Base-by-base conservation (phyloP, 148 eudicot genomes). In the Salicornia ramosissima region DNA sequence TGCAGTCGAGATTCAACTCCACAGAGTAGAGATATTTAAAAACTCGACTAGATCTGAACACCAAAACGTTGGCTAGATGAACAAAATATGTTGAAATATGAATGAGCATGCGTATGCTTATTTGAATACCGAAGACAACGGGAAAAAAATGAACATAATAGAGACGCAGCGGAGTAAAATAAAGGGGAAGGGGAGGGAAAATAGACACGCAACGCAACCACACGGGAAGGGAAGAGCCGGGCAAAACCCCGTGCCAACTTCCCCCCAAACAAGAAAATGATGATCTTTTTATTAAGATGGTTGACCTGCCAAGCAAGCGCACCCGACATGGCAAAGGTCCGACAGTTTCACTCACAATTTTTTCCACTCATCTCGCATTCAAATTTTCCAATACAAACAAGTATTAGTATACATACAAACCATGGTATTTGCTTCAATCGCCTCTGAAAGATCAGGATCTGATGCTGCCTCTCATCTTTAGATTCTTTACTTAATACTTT, bases 251-350 rank as follows among this genome's bases (percentile, higher is more conserved):
- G 73, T 72, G 14, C 76, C 80, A 31, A 40, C 76, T 77, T 71
- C 76, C 71, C 67, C 69, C 3, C 18, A 28, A 13, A 65, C 76
- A 61, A 60, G 19, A 67, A 30, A 71, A 73, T 56, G 1, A 5
- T 6, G 0, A 0, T 29, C 4, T 10, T 72, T 68, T 78, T 72
- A 67, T 78, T 68, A 62, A 42, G 49, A 15, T 49, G 19, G 69
- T 72, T 42, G 77, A 78, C 80, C 80, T 72, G 80, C 80, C 80
- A 78, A 52, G 73, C 80, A 73, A 77, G 80, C 80, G 76, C 80
- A 77, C 80, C 80, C 76, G 14, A 12, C 72, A 60, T 67, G 80
- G 80, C 80, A 77, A 72, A 77, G 80, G 80, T 77, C 80, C 62
- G 33, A 42, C 42, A 31, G 25, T 68, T 26, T 19, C n/a, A 40